Evolutionary conservation across 352 stramenopile genomes (phyloP).

Genomic region (Phytophthora agathidicida): DNA sequence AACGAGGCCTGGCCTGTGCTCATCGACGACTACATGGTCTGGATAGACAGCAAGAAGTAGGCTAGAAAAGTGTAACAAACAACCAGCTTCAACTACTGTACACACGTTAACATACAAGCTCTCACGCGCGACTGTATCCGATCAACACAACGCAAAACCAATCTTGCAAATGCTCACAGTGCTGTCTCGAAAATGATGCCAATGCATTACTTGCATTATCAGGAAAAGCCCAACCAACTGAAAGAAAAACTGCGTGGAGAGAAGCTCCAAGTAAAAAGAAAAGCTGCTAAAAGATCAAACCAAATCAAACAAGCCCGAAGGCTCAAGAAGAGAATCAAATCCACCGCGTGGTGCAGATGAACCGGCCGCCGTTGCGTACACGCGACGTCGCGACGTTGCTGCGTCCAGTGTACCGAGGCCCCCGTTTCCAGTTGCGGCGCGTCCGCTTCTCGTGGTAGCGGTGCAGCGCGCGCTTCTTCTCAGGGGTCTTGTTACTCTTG

Average conservation of each 20-base stretch:
- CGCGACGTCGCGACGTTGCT: conserved; percentile 82
- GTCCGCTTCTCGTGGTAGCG: conserved; percentile 84
- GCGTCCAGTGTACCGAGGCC: conserved; percentile 77
- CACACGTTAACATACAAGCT: too few species aligned
- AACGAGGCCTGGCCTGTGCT: conserved; percentile 91
- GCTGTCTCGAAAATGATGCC: conserved; percentile 42
- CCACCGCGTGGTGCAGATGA: conserved; percentile 85
- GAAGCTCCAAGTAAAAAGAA: conserved; percentile 40
- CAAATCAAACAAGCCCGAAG: conserved; percentile 35
- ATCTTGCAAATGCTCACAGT: not conserved
- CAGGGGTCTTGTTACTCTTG: conserved; percentile 83
- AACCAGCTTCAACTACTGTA: not conserved
- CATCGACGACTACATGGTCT: conserved; percentile 90
- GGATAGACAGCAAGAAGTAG: conserved; percentile 79
- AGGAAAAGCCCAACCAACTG: conserved; percentile 29
- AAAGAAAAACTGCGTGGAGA: conserved; percentile 44
- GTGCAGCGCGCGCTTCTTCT: conserved; percentile 84
- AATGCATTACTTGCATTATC: conserved; percentile 39
- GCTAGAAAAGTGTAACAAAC: not conserved
- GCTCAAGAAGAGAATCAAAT: conserved; percentile 54
- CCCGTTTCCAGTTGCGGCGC: conserved; percentile 85
- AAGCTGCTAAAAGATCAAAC: conserved; percentile 38
- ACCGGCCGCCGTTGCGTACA: conserved; percentile 82
- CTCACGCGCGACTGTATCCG: too few species aligned
- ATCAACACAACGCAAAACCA: too few species aligned